A percentile compares a stretch with the other conserved stretches of the same genome.
Evolutionary conservation across 192 early-diverging fungal species (phyloP).

Genomic region (Coemansia sp.): DNA sequence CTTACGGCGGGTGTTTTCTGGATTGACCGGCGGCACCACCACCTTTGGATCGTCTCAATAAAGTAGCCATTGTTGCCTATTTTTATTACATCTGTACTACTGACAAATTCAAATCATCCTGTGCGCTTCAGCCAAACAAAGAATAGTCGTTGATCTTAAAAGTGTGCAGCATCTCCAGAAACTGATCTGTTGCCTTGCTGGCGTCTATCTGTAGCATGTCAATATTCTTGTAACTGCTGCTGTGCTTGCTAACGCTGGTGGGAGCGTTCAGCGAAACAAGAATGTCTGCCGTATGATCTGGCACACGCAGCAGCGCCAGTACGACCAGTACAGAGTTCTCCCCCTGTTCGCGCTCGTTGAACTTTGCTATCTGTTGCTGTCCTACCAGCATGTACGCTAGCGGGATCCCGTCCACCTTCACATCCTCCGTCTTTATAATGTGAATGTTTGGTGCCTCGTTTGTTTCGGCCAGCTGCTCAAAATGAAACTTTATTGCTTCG

Average conservation of each 20-base stretch:
- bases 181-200: not conserved
- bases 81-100: constrained; percentile 4
- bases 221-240: constrained; percentile 3
- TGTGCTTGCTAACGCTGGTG: constrained; percentile 48
- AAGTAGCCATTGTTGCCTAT: not conserved
- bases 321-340: constrained; percentile 64
- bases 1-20: constrained; percentile 44
- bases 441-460: constrained; percentile 65
- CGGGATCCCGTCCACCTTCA: constrained; percentile 11
- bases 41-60: constrained; percentile 43
- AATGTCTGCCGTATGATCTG: constrained; percentile 69
- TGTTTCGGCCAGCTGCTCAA: constrained; percentile 70
- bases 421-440: not conserved
- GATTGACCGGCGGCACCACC: constrained; percentile 31
- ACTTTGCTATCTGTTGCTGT: constrained; percentile 74
- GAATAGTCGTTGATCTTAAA: constrained; percentile 24
- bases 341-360: constrained; percentile 59
- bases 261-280: constrained; percentile 78
- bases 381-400: constrained; percentile 59
- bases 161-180: constrained; percentile 14
- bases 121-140: constrained; percentile 5
- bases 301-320: constrained; percentile 72
- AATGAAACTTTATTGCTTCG: constrained; percentile 68
- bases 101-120: not conserved
- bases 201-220: too few species aligned